These are phyloP conservation scores for Terana coerulea DNA, from an alignment of 768 basidiomycete genomes.

Conservation along the genomic window DNA sequence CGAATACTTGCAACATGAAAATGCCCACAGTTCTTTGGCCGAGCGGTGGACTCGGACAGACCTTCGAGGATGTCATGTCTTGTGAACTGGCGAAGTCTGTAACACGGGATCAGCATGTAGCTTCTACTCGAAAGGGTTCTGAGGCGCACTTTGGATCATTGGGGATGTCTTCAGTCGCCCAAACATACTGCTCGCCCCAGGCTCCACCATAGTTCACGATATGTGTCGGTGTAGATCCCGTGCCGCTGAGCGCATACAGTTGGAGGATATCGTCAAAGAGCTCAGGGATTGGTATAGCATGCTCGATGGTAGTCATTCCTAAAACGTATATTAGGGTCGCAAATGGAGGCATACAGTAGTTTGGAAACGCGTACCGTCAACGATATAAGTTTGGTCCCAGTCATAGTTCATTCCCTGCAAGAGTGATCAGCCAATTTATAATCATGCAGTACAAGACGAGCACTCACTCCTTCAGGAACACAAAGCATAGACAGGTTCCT, in stretches of 20 bases:
- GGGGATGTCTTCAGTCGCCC: constrained; percentile 62
- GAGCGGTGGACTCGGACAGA: constrained; percentile 55
- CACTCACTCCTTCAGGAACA: constrained; percentile 61
- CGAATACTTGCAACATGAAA: neutral
- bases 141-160: constrained; percentile 59
- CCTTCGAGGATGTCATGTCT: constrained; percentile 62
- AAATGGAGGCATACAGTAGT: neutral
- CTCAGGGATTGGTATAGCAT: constrained; percentile 59
- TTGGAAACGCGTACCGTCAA: constrained; percentile 50
- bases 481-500: constrained; percentile 64
- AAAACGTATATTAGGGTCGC: neutral
- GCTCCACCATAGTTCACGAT: constrained; percentile 76
- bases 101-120: neutral
- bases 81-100: constrained; percentile 58
- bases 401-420: constrained; percentile 68
- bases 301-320: constrained; percentile 80
- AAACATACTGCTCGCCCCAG: constrained; percentile 62
- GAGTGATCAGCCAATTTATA: neutral
- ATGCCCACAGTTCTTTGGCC: constrained; percentile 54
- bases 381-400: constrained; percentile 75
- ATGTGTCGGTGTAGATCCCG: constrained; percentile 71
- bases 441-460: neutral
- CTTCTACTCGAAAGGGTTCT: neutral
- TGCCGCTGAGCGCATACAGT: constrained; percentile 63
- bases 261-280: constrained; percentile 66